phyloP scores from a whole-genome alignment of 2,329 filamentous ascomycete genomes.

The Coniosporium tulheliwenetii region DNA sequence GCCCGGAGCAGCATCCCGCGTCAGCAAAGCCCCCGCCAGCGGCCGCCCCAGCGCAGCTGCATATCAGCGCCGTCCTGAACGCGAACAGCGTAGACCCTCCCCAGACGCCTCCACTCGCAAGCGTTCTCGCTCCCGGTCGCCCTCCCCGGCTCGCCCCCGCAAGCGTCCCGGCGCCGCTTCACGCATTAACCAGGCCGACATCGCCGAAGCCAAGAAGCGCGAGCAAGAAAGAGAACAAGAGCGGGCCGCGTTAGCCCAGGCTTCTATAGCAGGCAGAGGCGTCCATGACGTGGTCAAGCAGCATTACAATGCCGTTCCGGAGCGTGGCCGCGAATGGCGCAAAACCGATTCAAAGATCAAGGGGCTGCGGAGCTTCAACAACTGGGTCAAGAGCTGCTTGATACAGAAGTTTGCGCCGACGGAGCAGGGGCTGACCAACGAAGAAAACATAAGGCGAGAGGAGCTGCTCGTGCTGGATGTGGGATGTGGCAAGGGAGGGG shows the following conservation, averaged over 20 bases:
- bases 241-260: slow-evolving; percentile 18
- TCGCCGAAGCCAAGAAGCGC: slow-evolving; percentile 25
- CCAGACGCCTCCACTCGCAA: slow-evolving; percentile 1
- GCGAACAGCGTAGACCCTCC: no score
- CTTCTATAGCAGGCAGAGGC: slow-evolving; percentile 30
- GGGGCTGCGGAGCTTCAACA: slow-evolving; percentile 87
- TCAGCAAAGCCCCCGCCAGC: no score
- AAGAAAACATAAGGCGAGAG: slow-evolving; percentile 49
- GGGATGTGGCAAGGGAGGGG: slow-evolving; percentile 92
- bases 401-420: slow-evolving; percentile 79
- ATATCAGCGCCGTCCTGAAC: no score
- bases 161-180: slow-evolving; percentile 21
- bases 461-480: slow-evolving; percentile 77
- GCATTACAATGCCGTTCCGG: slow-evolving; percentile 91
- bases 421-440: slow-evolving; percentile 38
- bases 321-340: slow-evolving; percentile 87
- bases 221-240: slow-evolving; percentile 38
- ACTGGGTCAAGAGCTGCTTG: slow-evolving; percentile 95
- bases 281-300: slow-evolving; percentile 77
- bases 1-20: no score
- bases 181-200: slow-evolving; percentile 39
- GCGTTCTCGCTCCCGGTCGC: slow-evolving; percentile 9
- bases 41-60: no score
- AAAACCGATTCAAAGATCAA: slow-evolving; percentile 91
- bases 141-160: slow-evolving; percentile 17